These are phyloP conservation scores for Fusarium zealandicum DNA, from an alignment of 2,329 filamentous ascomycete species.

Conservation along the genomic window DNA sequence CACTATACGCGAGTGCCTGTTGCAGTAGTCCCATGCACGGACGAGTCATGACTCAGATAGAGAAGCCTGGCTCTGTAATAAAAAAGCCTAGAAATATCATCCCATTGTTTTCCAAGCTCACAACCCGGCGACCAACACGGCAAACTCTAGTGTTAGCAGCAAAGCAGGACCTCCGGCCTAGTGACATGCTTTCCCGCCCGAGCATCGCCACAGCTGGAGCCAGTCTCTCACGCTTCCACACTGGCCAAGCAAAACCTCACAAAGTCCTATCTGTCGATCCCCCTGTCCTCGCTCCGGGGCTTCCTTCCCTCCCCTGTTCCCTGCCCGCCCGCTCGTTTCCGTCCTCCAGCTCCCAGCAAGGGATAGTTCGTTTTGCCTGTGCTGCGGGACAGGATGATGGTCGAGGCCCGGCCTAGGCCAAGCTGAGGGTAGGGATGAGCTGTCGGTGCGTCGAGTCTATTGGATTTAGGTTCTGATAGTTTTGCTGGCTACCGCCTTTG, in stretches of 20 bases:
- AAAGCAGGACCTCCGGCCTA: neutral
- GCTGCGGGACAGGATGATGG: conserved; percentile 3
- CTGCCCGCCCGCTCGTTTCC: neutral
- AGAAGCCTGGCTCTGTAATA: neutral
- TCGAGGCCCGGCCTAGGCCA: conserved; percentile 18
- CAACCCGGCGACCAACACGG: neutral
- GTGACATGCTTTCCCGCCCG: neutral
- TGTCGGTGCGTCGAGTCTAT: conserved; percentile 17
- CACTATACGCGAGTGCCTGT: too few relatives aligned
- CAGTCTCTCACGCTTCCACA: too few relatives aligned
- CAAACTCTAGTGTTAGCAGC: too few relatives aligned
- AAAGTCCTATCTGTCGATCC: conserved; percentile 8
- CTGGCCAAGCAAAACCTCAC: too few relatives aligned
- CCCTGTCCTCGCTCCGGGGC: neutral
- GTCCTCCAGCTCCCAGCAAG: neutral
- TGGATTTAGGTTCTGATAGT: conserved; percentile 21
- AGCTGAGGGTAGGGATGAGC: conserved; percentile 26
- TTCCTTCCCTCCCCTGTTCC: neutral
- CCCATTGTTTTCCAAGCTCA: neutral
- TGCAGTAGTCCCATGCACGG: neutral
- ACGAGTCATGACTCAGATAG: neutral
- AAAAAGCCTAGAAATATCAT: too few relatives aligned
- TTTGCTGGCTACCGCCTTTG: conserved; percentile 7
- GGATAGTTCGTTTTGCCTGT: neutral
- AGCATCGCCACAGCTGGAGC: conserved; percentile 15